Base-by-base conservation (phyloP, 2,329 filamentous ascomycete genomes). In the Fulvia fulva region DNA sequence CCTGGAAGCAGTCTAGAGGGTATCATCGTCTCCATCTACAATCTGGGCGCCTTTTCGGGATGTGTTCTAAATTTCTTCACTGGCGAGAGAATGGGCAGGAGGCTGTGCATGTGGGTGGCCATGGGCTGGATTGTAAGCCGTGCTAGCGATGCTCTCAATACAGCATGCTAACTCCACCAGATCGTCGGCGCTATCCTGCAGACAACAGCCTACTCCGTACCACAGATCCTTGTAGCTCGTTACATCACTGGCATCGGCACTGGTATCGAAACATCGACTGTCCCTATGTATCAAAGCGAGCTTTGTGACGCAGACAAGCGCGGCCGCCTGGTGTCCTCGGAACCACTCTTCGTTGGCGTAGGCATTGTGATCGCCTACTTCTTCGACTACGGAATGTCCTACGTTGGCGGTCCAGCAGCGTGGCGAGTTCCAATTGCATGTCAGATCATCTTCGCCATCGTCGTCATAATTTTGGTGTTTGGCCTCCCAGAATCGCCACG, bases 11-110 rank as follows among this genome's bases (percentile, higher is more conserved):
- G 63, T 0, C 69, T 75, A 3, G 73, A 76, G 56, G 75, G 75
- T 34, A 77, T 77, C 57, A 77, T 77, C 37, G 75, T 77, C 1
- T 72, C 68, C 1, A 80, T 84, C 55, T 84, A 85, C 67, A 81
- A 84, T 21, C 75, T 86, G 30, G 83, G 83, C 8, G 85, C 83
- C 66, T 85, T 86, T 68, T 71, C 85, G 45, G 84, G 83, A 16
- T 82, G 77, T 1, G 71, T 82, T 28, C 64, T 77, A 1, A 76
- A 78, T n/a, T 79, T 83, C 54, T 67, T 73, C 14, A 66, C 79
- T 25, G 80, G 80, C 21, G 80, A 83, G 44, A 67, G 63, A 2
- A 69, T 81, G 1, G 80, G 81, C 2, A 71, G 81, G 25, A 79
- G 78, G 59, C 78, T 76, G 55, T 21, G 75, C 75, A 74, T 82